Evolutionary conservation across 2,329 filamentous ascomycete species (phyloP), one percentile per base, ranked within the genome.

Genomic region (Anisogramma anomala): DNA sequence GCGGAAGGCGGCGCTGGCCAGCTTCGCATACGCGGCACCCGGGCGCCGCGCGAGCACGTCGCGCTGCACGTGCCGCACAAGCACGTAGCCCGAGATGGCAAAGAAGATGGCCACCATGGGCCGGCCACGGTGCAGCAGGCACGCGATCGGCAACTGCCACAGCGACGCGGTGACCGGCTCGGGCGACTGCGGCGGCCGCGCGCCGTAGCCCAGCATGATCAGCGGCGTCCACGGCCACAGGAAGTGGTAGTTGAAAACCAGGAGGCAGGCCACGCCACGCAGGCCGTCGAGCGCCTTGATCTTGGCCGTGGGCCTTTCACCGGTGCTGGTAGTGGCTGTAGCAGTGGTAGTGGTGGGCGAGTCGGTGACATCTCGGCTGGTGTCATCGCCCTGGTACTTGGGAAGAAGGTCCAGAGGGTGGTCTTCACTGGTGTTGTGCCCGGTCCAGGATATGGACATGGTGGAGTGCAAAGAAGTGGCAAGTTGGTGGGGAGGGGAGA

Each of bases 71-170:
- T 63, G 60, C 5, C 61, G 55, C 17, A 56, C 62, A 25, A 65
- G 53, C 19, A 64, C 62, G 36, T 65, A 65, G n/a, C 62, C 62
- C 0, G 62, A 65, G 20, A 65, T 63, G 49, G 60, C 61, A 36
- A 65, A 65, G 53, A 65, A 65, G 28, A 65, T 61, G 39, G 61
- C 59, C 4, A 65, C 61, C 61, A 65, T 65, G 9, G 61, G 55
- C 4, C 59, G 55, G 3, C 62, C 62, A 28, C 61, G 58, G 39
- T 64, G 59, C 45, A 63, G 35, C 3, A 65, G 56, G 34, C 61
- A 63, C 22, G 65, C 33, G 41, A 65, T 63, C n/a, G 62, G 62
- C 34, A 64, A 41, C 6, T 58, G 56, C 3, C 52, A 47, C 54
- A 52, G 57, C 7, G 13, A 15, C 13, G 50, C 50, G 28, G 42